Percentiles rank a stretch among this genome's conserved stretches.
Conservation (phyloP, 106 monocot species). For the Dioscorea zingiberensis region DNA sequence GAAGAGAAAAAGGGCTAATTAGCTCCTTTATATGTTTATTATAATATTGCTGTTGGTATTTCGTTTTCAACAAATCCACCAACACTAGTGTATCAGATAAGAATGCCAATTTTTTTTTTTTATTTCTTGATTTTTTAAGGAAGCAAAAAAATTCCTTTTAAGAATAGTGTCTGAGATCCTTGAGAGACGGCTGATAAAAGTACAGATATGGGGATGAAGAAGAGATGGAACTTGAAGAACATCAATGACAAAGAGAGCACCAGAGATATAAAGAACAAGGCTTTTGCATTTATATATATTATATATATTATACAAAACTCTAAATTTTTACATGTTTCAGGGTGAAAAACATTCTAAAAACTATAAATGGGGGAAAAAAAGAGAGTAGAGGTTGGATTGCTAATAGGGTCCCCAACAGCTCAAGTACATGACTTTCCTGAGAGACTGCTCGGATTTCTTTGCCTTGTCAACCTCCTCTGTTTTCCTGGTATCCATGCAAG, state of each 20-base stretch:
- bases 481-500: not conserved
- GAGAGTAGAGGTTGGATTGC: not conserved
- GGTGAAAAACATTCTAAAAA: not conserved
- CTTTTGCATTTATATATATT: not conserved
- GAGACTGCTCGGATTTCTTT: not conserved
- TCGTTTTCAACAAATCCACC: too few species aligned
- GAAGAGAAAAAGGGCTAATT: too few species aligned
- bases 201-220: too few species aligned
- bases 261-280: not conserved
- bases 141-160: too few species aligned
- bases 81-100: not conserved
- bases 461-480: not conserved
- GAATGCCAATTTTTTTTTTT: not conserved
- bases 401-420: constrained; percentile 16
- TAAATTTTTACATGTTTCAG: not conserved
- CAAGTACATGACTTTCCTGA: constrained; percentile 8
- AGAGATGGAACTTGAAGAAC: too few species aligned
- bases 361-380: too few species aligned
- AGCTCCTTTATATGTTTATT: too few species aligned
- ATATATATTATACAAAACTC: not conserved
- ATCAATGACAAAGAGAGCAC: not conserved
- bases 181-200: too few species aligned
- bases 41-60: too few species aligned
- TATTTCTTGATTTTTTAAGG: too few species aligned
- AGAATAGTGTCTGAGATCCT: too few species aligned